Evolutionary conservation across 2,329 filamentous ascomycete species (phyloP), one percentile per base, ranked within the genome.

Genomic region (Alternaria longipes): DNA sequence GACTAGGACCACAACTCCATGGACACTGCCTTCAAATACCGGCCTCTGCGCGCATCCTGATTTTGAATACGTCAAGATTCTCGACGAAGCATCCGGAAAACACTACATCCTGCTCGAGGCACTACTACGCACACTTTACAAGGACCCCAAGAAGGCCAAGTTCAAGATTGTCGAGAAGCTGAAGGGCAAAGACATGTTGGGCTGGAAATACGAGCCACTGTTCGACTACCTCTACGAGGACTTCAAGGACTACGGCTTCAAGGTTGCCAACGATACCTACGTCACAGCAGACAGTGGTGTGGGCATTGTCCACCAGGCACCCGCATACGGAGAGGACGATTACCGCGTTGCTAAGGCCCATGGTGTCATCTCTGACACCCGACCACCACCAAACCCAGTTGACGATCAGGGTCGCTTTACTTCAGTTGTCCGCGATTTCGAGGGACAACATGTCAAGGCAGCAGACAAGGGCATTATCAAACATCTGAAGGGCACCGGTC

Each of bases 401-500:
- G 90, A 96, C 72, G 91, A 94, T 53, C 87, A 86, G 32, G 94
- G 93, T 41, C 86, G 88, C 71, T 97, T 94, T 79, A 94, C 91
- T 1, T 83, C 85, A 8, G 88, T 91, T 71, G 89, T 97, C 20
- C 83, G 84, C 8, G 92, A 97, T 71, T 97, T 96, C 70, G 90
- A 85, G 38, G 94, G 94, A 3, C 88, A 92, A 82, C 90, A 97
- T 75, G 94, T 97, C 73, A 97, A 97, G 81, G 89, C 89, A 62
- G 94, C 94, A 8, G 94, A 97, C 78, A 97, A 94, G 83, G 89
- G 89, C 68, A 97, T 98, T 77, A 93, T 97, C 79, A 96, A 97
- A 81, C 82, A 94, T 71, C 83, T 98, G 32, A 96, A 95, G 80
- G 85, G 85, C 24, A 87, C 85, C 20, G 92, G 91, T 14, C 88